Base-by-base conservation (phyloP, 176 grass and related monocot species). In the Chrysopogon serrulatus region DNA sequence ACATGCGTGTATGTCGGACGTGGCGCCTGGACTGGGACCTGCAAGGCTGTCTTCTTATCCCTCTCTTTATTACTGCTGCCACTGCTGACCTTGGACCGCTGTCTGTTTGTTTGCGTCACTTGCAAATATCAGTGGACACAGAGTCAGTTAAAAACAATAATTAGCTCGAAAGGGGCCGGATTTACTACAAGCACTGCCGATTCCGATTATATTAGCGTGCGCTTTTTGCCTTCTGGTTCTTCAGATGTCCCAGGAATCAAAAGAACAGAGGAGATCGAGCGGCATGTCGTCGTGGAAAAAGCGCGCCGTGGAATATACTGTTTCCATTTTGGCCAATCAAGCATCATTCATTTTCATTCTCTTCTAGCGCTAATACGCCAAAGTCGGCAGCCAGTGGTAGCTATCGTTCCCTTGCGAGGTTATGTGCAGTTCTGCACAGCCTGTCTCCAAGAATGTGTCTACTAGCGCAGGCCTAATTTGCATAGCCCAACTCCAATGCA, bases 211-310 rank as follows among this genome's bases (percentile, higher is more conserved):
- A 15, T 33, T 21, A 51, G 30, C 5, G 17, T 2, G 65, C 79
- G 6, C 65, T 80, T 81, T 80, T 39, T 7, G 23, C 65, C 79
- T 81, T 70, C 70, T 81, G 79, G 65, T 81, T 70, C 79, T 81
- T 81, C 33, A 36, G 23, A 4, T 30, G 79, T 30, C 1, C 27
- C n/a, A 81, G 79, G 79, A 27, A 65, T 21, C 79, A 68, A 81
- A 40, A 80, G 4, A 1, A n/a, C 51, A 21, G 21, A 54, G 51
- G 21, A 54, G 7, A 0, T 23, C 19, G 51, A 2, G n/a, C n/a
- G n/a, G n/a, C n/a, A n/a, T n/a, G n/a, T n/a, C n/a, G n/a, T 33
- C 31, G 42, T 18, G 18, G 28, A n/a, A 24, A 67, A 80, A 51
- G 42, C 41, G 42, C 41, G 4, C 17, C 14, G 2, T 0, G 62